Conservation (phyloP, 176 grass and related monocot species). For the Musa schizocarpa region DNA sequence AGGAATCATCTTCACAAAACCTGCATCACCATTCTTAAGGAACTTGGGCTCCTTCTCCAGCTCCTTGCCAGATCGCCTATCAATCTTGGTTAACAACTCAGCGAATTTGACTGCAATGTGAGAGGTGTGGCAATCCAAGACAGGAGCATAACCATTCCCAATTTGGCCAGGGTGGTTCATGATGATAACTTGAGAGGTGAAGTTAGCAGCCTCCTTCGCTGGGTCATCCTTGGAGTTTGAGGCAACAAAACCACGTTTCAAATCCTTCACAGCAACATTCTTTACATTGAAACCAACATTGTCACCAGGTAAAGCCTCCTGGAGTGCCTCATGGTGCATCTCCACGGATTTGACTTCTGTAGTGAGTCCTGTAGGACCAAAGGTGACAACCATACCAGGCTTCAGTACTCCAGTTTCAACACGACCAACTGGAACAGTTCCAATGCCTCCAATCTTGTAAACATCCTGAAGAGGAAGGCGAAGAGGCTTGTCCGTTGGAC, state of each 20-base stretch:
- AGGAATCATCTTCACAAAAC: constrained; percentile 1
- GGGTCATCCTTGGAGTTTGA: constrained; percentile 11
- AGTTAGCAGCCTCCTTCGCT: constrained; percentile 5
- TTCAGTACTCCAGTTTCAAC: constrained; percentile 6
- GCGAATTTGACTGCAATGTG: constrained; percentile 1
- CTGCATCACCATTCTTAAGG: constrained; percentile 5
- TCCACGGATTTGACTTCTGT: constrained; percentile 12
- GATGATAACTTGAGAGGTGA: constrained; percentile 3
- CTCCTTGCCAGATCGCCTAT: constrained; percentile 5
- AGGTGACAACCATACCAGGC: constrained; percentile 8
- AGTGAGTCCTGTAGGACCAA: not conserved
- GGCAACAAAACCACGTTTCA: constrained; percentile 8
- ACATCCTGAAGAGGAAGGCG: constrained; percentile 4
- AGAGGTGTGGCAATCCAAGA: constrained; percentile 2
- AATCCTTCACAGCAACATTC: constrained; percentile 10
- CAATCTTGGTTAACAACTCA: not conserved
- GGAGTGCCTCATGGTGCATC: constrained; percentile 10
- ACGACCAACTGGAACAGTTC: constrained; percentile 11
- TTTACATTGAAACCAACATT: constrained; percentile 10
- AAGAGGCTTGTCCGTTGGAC: not conserved
- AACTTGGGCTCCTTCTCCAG: constrained; percentile 8
- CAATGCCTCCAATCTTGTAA: constrained; percentile 12
- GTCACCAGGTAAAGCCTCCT: constrained; percentile 1
- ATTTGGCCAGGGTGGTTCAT: constrained; percentile 10
- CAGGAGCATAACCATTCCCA: constrained; percentile 7